These are phyloP conservation scores for Naganishia liquefaciens DNA, from an alignment of 1,284 basidiomycete genomes.

Conservation along the genomic window DNA sequence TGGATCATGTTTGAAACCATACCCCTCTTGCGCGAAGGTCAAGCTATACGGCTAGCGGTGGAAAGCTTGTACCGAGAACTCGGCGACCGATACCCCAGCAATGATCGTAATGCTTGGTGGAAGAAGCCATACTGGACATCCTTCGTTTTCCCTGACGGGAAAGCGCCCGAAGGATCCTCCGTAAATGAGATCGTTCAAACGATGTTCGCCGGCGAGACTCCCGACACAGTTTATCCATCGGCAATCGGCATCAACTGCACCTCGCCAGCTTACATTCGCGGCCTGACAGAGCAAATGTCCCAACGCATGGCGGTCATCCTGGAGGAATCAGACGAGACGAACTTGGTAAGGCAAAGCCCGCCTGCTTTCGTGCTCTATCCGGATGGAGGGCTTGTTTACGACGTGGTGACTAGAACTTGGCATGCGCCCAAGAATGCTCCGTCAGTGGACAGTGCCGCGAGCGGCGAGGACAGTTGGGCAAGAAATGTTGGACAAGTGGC, in stretches of 20 bases:
- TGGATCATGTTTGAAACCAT: constrained; percentile 77
- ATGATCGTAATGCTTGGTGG: constrained; percentile 33
- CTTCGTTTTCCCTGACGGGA: constrained; percentile 65
- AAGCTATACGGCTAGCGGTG: constrained; percentile 67
- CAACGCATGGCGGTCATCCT: constrained; percentile 53
- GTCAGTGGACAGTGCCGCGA: constrained; percentile 32
- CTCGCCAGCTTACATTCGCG: constrained; percentile 43
- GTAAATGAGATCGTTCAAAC: constrained; percentile 55
- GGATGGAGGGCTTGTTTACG: constrained; percentile 66
- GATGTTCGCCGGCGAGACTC: constrained; percentile 35
- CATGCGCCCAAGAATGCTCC: constrained; percentile 36
- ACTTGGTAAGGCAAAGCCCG: constrained; percentile 42
- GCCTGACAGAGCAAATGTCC: constrained; percentile 46
- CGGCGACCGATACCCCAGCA: constrained; percentile 23
- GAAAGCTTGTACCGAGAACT: constrained; percentile 48
- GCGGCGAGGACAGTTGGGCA: constrained; percentile 56
- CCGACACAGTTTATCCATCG: constrained; percentile 48
- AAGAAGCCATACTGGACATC: constrained; percentile 74
- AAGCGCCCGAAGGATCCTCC: constrained; percentile 57
- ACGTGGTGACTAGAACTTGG: constrained; percentile 60
- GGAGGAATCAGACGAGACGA: constrained; percentile 5
- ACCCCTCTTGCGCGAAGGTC: constrained; percentile 67
- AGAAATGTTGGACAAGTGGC: constrained; percentile 51
- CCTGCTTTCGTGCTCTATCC: constrained; percentile 69
- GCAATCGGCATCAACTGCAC: constrained; percentile 76